Base-by-base conservation (phyloP, 805 yeast species). In the Cyberlindnera nakhonratchasimensis region DNA sequence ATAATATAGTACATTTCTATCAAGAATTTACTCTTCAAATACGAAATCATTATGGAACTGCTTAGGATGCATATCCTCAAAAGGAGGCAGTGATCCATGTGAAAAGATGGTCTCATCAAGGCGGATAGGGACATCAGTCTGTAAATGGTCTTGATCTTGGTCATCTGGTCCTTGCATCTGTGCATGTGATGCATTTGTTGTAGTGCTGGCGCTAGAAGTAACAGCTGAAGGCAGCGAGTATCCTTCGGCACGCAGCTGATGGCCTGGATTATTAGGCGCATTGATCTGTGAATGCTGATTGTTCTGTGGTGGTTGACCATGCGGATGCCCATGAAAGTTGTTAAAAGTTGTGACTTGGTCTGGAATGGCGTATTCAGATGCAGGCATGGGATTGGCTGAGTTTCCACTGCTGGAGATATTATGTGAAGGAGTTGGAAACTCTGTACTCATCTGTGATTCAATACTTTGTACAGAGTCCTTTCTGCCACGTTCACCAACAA, bases 71-170 rank as follows among this genome's bases (percentile, higher is more conserved):
- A 34, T 23, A 18, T 34, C 37, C 18, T 34, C 37, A 19, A 34
- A 34, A 4, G 37, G 37, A 4, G 37, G 37, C 20, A 34, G 18
- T 5, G 16, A 6, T 2, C 18, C 16, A 5, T 25, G 13, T 13
- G 13, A 12, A 22, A 35, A 35, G 4, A 35, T 18, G 11, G 39
- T 35, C 26, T 35, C 26, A 28, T 35, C 32, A 4, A 35, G 29
- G 11, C 39, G 25, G 18, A 35, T 35, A 5, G 39, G 39, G 5
- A 35, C 32, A 20, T 35, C 39, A 5, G 39, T 35, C 17, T 35
- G 39, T 8, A 35, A 17, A 18, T 29, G 33, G 17, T 29, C 22
- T 18, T 6, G 33, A 18, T 29, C n/a, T 29, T 11, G 33, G 4
- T 6, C 8, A 8, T 26, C 29, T 26, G 6, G 32, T 14, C 7